These are phyloP conservation scores for Monilinia fructicola DNA, from an alignment of 2,329 filamentous ascomycete genomes.

Conservation along the genomic window DNA sequence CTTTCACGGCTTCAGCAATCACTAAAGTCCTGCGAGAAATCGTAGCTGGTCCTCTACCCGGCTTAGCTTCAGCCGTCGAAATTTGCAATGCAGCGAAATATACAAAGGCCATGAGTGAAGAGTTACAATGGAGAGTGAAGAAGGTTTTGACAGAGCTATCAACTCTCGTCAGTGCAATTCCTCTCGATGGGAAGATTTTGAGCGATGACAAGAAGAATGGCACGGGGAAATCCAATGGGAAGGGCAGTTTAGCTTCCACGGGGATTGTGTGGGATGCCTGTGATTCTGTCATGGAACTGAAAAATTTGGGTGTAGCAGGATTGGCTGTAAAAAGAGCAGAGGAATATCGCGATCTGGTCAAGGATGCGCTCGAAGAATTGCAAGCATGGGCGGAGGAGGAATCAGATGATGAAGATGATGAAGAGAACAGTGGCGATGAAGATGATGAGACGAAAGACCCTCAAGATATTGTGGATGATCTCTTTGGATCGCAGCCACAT, in stretches of 20 bases:
- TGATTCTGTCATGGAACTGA: constrained; percentile 66
- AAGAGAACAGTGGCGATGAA: constrained; percentile 54
- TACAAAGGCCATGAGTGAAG: constrained; percentile 61
- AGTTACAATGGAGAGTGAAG: constrained; percentile 60
- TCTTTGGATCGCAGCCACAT: constrained; percentile 61
- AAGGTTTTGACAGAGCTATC: constrained; percentile 63
- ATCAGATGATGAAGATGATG: constrained; percentile 57
- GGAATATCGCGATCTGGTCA: constrained; percentile 70
- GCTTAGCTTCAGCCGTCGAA: constrained; percentile 68
- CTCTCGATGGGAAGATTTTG: constrained; percentile 56
- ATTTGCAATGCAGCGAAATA: constrained; percentile 61
- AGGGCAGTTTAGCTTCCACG: constrained; percentile 62
- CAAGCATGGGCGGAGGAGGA: constrained; percentile 83
- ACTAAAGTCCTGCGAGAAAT: constrained; percentile 69
- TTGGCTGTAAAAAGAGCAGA: constrained; percentile 70
- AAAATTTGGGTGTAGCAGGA: constrained; percentile 65
- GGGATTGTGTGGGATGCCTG: constrained; percentile 83
- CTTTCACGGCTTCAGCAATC: constrained; percentile 79
- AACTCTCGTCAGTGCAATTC: constrained; percentile 60
- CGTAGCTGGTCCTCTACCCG: constrained; percentile 70
- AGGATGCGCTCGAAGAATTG: constrained; percentile 81
- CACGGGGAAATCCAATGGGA: constrained; percentile 42
- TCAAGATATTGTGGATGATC: constrained; percentile 63
- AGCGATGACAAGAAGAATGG: constrained; percentile 50
- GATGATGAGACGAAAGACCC: constrained; percentile 43